Conservation (phyloP, 2,329 filamentous ascomycete genomes). For the Verticillium nonalfalfae region DNA sequence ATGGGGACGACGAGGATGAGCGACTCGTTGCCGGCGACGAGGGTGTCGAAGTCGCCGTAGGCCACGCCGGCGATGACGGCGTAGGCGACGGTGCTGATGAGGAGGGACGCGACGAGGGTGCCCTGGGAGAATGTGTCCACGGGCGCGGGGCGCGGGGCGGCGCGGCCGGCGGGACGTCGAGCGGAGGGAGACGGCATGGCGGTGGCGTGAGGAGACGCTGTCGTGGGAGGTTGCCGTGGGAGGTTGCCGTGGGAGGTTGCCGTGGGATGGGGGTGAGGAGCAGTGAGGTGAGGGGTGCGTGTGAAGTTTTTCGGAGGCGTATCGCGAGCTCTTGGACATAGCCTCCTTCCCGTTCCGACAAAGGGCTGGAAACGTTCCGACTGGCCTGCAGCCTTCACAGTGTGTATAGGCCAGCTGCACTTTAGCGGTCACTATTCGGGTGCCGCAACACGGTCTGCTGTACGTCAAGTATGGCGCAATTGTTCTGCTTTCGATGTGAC, state of each 20-base stretch:
- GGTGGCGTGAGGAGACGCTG: background rate
- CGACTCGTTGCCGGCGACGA: background rate
- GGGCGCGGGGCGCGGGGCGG: background rate
- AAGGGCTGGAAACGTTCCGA: background rate
- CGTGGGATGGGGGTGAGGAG: too few species aligned
- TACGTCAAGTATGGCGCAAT: too few species aligned
- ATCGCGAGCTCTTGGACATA: background rate
- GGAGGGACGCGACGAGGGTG: background rate
- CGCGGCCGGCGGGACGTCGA: background rate
- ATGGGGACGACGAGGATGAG: background rate
- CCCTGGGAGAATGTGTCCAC: background rate
- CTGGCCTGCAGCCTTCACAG: background rate
- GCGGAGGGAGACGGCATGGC: background rate
- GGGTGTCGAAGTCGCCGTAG: background rate
- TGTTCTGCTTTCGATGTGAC: too few species aligned
- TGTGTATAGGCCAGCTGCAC: background rate
- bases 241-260: background rate
- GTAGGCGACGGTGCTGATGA: background rate
- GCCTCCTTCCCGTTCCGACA: background rate
- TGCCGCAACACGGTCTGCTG: too few species aligned
- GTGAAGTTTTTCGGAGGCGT: background rate
- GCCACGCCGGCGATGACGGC: background rate
- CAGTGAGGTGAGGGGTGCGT: background rate
- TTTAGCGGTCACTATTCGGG: too few species aligned
- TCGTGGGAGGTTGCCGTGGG: background rate